phyloP scores from a whole-genome alignment of 345 rosid genomes.

The Excoecaria agallocha region DNA sequence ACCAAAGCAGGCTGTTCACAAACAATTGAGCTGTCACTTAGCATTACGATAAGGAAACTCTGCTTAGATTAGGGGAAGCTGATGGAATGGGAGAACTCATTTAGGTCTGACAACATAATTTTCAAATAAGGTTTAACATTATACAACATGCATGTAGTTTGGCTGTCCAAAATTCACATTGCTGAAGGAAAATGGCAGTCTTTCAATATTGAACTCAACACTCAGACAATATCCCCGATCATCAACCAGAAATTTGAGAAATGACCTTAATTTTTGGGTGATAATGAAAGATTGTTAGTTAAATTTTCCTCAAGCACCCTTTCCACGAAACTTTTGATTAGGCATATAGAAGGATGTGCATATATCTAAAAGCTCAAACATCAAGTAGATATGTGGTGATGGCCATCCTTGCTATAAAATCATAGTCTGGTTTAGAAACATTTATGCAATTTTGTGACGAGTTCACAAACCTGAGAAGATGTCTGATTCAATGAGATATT shows the following conservation, averaged over 20 bases:
- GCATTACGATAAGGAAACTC: constrained; percentile 11
- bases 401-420: not conserved
- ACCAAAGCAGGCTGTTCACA: constrained; percentile 27
- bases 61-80: not conserved
- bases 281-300: not conserved
- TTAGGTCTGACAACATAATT: not conserved
- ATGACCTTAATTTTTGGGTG: not conserved
- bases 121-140: not conserved
- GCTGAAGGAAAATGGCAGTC: not conserved
- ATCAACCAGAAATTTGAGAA: not conserved
- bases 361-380: not conserved
- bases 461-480: constrained; percentile 44
- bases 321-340: too few relatives aligned
- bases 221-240: not conserved
- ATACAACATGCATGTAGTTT: not conserved
- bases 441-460: not conserved
- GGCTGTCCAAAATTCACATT: not conserved
- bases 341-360: not conserved
- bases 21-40: constrained; percentile 23
- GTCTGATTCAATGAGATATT: constrained; percentile 34
- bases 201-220: not conserved
- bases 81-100: not conserved
- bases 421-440: constrained; percentile 2
- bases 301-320: not conserved
- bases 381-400: not conserved